A percentile compares a stretch with the other conserved stretches of the same genome.
phyloP scores from a whole-genome alignment of 768 basidiomycete species.

The Termitomyces bulborhizus region DNA sequence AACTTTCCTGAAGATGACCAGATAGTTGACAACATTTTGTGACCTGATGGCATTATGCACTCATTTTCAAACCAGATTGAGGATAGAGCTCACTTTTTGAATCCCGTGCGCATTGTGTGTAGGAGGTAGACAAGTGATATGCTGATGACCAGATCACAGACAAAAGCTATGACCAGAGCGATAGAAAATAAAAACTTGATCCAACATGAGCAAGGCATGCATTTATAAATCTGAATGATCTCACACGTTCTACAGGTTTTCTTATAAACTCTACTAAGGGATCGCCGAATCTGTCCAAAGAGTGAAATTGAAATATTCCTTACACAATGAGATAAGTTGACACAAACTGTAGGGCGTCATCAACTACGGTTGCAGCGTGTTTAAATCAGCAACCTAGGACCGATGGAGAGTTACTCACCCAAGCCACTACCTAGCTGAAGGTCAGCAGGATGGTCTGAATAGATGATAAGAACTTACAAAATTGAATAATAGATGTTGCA shows the following conservation, averaged over 20 bases:
- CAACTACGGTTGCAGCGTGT: neutral
- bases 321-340: neutral
- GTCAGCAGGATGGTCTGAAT: neutral
- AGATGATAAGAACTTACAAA: neutral
- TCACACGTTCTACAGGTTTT: neutral
- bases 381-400: neutral
- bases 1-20: neutral
- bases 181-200: neutral
- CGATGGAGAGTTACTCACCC: neutral
- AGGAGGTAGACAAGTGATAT: too few relatives aligned
- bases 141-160: too few relatives aligned
- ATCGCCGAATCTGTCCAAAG: neutral
- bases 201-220: neutral
- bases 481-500: neutral
- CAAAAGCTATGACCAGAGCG: too few relatives aligned
- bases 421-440: neutral
- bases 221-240: neutral
- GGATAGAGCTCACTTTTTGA: too few relatives aligned
- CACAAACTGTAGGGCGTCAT: neutral
- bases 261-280: neutral
- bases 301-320: neutral
- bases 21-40: neutral
- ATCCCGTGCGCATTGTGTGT: neutral
- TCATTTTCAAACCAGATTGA: too few relatives aligned
- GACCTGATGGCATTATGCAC: neutral